phyloP scores from a whole-genome alignment of 2,329 filamentous ascomycete species.

The Metarhizium humberi region DNA sequence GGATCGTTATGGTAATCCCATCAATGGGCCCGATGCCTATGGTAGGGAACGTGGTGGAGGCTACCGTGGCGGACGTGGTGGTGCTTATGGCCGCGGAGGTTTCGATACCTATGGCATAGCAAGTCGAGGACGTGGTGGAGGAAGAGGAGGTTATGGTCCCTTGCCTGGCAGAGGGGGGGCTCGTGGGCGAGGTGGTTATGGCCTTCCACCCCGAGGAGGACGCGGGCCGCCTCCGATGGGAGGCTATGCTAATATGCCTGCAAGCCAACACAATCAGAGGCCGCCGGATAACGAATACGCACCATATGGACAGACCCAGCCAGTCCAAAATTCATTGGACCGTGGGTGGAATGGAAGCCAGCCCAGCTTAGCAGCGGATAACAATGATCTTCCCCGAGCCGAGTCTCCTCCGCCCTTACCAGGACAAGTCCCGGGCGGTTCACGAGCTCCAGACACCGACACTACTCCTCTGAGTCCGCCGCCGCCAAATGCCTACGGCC shows the following conservation, averaged over 20 bases:
- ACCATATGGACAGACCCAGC: conserved; percentile 22
- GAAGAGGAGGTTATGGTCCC: conserved; percentile 34
- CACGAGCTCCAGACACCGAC: conserved; percentile 74
- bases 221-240: conserved; percentile 22
- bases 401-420: conserved; percentile 56
- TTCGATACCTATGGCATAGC: conserved; percentile 37
- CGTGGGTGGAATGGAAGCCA: conserved; percentile 5
- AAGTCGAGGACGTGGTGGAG: conserved; percentile 24
- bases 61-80: conserved; percentile 35
- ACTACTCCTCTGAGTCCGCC: conserved; percentile 41
- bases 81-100: conserved; percentile 42
- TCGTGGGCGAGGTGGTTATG: conserved; percentile 25
- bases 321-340: conserved; percentile 1
- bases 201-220: conserved; percentile 19
- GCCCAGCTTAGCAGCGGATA: conserved; percentile 23
- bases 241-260: conserved; percentile 25
- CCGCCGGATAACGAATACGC: conserved; percentile 11
- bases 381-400: conserved; percentile 44
- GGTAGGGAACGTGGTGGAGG: conserved; percentile 23
- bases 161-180: conserved; percentile 31
- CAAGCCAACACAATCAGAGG: conserved; percentile 27
- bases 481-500: conserved; percentile 31
- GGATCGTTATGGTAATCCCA: conserved; percentile 58
- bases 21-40: conserved; percentile 24
- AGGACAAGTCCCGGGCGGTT: conserved; percentile 34